Base-by-base conservation (phyloP, 1,139 yeast species). In the Arxiozyma bovina region DNA sequence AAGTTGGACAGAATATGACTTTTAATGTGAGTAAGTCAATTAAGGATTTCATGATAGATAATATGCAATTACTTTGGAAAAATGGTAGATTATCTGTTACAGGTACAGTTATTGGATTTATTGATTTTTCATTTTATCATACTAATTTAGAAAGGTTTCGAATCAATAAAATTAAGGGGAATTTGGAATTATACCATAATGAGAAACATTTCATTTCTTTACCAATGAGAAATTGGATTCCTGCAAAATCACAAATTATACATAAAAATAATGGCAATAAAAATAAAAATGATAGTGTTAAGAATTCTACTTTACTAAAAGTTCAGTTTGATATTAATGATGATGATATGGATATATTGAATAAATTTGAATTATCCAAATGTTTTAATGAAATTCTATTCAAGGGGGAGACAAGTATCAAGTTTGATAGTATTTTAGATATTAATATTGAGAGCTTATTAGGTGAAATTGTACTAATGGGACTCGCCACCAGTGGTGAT, bases 151-250 rank as follows among this genome's bases (percentile, higher is more conserved):
- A 67, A 18, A 53, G 59, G 4, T 54, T 70, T 6, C 51, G 57
- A 5, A 64, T 74, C 1, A 53, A 62, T 18, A 59, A 61, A 17
- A 62, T 74, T 0, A 69, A 68, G 54, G 77, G 77, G 0, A 47
- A 62, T 4, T 68, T 76, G 8, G 61, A 63, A 44, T 58, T 74
- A 25, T 67, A 57, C 47, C 74, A 73, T 55, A 57, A 67, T 12
- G 69, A 60, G 4, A 53, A 53, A 5, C 68, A 67, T 53, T 74
- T 74, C 59, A 65, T 74, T 5, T 62, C 70, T 17, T 61, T 74
- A 27, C 69, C 70, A 2, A 61, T 74, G 59, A 56, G 57, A 4
- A 67, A 66, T 9, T 75, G 78, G 78, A 69, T 65, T 22, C 58
- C 59, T 17, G 70, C 77, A 4, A 54, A 59, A 0, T 73, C 75